Percentiles rank a stretch among this genome's conserved stretches.
phyloP scores from a whole-genome alignment of 169 alveolate genomes.

The Condylostoma magnum region DNA sequence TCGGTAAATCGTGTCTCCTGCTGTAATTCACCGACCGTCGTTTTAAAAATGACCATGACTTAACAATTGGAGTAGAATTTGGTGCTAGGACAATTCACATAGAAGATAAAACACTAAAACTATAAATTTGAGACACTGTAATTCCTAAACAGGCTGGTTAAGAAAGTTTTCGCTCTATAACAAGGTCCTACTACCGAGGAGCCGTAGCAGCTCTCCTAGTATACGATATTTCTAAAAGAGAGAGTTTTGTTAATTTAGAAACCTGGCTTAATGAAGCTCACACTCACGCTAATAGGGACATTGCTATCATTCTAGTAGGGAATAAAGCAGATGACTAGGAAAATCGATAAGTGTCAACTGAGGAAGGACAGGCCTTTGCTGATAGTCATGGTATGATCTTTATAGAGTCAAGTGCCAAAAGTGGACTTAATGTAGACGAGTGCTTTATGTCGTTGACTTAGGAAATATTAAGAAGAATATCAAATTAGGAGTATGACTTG shows the following conservation, averaged over 20 bases:
- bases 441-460: background rate
- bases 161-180: conserved; percentile 94
- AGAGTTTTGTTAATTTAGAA: conserved; percentile 90
- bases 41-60: conserved; percentile 93
- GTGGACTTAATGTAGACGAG: conserved; percentile 24
- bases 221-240: conserved; percentile 94
- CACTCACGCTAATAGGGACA: conserved; percentile 91
- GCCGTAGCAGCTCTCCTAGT: conserved; percentile 98
- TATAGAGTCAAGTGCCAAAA: conserved; percentile 19
- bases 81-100: conserved; percentile 91
- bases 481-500: conserved; percentile 16
- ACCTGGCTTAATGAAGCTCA: conserved; percentile 95
- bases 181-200: conserved; percentile 97
- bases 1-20: conserved; percentile 95
- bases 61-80: conserved; percentile 96
- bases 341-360: conserved; percentile 89
- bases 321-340: conserved; percentile 93
- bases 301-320: conserved; percentile 94
- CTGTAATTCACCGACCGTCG: conserved; percentile 95
- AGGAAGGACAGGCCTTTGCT: conserved; percentile 85
- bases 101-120: conserved; percentile 86
- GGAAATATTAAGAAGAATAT: background rate
- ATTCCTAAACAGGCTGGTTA: conserved; percentile 87
- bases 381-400: background rate
- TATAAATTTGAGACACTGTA: conserved; percentile 95